Conservation (phyloP, 2,329 filamentous ascomycete genomes). For the Botryotinia narcissicola region DNA sequence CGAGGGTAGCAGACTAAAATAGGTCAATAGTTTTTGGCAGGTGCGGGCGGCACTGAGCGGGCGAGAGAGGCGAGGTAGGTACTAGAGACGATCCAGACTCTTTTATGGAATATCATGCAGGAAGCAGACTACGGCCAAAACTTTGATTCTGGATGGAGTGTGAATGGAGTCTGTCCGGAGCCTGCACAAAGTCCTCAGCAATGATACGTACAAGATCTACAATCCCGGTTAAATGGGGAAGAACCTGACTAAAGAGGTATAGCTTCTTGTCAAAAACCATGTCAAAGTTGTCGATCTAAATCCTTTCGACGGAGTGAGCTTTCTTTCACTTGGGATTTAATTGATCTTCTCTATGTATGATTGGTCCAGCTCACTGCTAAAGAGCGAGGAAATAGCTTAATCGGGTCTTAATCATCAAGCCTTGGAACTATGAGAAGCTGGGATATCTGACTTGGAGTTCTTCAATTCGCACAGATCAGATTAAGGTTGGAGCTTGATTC, state of each 20-base stretch:
- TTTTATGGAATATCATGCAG: neutral
- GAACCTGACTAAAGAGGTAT: neutral
- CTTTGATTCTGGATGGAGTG: neutral
- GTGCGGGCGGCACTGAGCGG: neutral
- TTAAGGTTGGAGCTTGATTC: neutral
- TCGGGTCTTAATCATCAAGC: neutral
- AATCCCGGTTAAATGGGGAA: neutral
- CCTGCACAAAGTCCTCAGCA: neutral
- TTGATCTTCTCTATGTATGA: neutral
- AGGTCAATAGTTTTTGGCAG: constrained; percentile 4
- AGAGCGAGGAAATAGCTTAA: neutral
- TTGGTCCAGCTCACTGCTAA: neutral
- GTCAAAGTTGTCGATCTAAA: neutral
- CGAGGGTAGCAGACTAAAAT: neutral
- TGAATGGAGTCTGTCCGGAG: neutral
- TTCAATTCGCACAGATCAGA: neutral
- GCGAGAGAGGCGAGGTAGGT: neutral
- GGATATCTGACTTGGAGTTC: neutral
- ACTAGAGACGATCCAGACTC: neutral
- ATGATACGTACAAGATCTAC: neutral
- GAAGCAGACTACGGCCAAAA: neutral
- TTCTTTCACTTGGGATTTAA: neutral
- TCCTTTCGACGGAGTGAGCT: neutral
- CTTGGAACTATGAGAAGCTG: neutral
- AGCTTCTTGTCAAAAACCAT: neutral